Evolutionary conservation across 176 grass and related monocot genomes (phyloP).

Genomic region (Oryza brachyantha): DNA sequence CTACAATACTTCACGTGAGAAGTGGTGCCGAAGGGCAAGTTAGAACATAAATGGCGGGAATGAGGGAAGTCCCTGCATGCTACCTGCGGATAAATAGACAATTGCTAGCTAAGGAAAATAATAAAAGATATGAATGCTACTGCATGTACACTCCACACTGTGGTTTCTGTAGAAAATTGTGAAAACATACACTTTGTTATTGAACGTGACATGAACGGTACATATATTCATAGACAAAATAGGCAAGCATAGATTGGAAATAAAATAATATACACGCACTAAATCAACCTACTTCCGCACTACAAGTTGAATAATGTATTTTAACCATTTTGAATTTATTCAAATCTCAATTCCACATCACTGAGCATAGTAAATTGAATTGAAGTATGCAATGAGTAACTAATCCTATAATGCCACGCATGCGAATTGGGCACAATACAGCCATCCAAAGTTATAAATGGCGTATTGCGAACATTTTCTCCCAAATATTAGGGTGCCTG

Average conservation of each 20-base stretch:
- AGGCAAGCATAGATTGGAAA: neutral
- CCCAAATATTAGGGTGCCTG: conserved; percentile 13
- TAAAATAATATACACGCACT: neutral
- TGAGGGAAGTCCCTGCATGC: conserved; percentile 97
- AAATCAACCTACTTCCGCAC: conserved; percentile 11
- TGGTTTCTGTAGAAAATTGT: neutral
- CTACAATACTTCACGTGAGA: conserved; percentile 67
- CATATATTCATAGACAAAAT: conserved; percentile 7
- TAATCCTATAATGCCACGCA: neutral
- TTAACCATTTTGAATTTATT: conserved; percentile 14
- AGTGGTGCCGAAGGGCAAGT: conserved; percentile 76
- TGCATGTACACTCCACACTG: neutral
- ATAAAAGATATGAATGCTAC: neutral
- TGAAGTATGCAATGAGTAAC: neutral
- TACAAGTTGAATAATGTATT: conserved; percentile 6
- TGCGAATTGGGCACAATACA: neutral
- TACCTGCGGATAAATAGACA: conserved; percentile 48
- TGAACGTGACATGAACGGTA: neutral
- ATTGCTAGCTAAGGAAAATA: conserved; percentile 9
- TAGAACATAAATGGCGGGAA: conserved; percentile 81
- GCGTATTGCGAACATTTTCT: neutral
- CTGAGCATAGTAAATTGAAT: neutral
- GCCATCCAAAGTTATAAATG: neutral
- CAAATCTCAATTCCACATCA: neutral
- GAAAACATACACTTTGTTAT: neutral